Percentiles rank a stretch among this genome's conserved stretches.
These are phyloP conservation scores for Hypoxylon cercidicola DNA, from an alignment of 495 filamentous ascomycete species.

Conservation along the genomic window DNA sequence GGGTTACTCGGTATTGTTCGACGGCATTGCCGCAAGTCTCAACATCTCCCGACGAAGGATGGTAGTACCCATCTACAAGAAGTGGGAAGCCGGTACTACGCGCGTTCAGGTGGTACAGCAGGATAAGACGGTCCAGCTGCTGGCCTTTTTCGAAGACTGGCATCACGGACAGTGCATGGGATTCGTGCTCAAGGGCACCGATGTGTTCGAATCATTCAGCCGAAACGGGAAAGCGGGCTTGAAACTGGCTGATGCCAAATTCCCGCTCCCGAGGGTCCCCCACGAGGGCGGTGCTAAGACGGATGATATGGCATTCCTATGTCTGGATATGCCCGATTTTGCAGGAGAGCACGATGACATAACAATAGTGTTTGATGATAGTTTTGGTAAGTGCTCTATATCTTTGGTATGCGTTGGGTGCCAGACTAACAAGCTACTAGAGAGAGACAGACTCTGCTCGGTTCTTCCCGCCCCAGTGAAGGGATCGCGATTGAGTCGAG, in stretches of 20 bases:
- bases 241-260: constrained; percentile 87
- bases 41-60: constrained; percentile 84
- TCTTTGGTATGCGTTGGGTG: constrained; percentile 1
- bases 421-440: constrained; percentile 46
- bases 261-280: constrained; percentile 75
- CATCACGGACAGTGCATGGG: constrained; percentile 86
- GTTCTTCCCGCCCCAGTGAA: constrained; percentile 61
- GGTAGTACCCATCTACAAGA: constrained; percentile 91
- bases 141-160: constrained; percentile 87
- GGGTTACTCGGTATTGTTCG: constrained; percentile 78
- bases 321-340: constrained; percentile 86
- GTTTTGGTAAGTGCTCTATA: constrained; percentile 71
- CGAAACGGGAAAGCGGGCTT: constrained; percentile 74
- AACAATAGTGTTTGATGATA: constrained; percentile 80
- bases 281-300: constrained; percentile 56
- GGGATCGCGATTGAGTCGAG: constrained; percentile 49
- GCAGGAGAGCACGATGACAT: constrained; percentile 93
- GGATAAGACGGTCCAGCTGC: constrained; percentile 75
- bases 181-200: constrained; percentile 81
- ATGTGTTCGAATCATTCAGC: constrained; percentile 77
- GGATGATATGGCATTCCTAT: constrained; percentile 73
- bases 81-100: constrained; percentile 80
- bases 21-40: constrained; percentile 76
- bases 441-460: constrained; percentile 56
- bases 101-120: constrained; percentile 82